These are phyloP conservation scores for Ogataea trehalophila DNA, from an alignment of 805 yeast species.

Conservation along the genomic window DNA sequence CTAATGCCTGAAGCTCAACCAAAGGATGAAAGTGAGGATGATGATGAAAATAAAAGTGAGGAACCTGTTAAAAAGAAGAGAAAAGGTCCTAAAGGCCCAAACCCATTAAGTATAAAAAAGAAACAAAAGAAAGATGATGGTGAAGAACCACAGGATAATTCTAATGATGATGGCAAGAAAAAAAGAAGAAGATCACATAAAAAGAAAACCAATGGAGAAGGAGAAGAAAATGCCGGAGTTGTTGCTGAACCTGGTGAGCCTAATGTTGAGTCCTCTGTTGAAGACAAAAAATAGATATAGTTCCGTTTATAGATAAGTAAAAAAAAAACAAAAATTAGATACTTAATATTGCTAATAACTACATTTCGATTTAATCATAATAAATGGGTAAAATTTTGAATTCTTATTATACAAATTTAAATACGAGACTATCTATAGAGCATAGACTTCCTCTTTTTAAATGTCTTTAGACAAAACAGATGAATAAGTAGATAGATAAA, in stretches of 20 bases:
- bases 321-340: no score
- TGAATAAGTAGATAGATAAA: neutral
- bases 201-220: constrained; percentile 4
- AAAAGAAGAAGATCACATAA: constrained; percentile 21
- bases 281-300: neutral
- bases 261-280: neutral
- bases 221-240: neutral
- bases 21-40: constrained; percentile 13
- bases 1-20: constrained; percentile 7
- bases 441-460: no score
- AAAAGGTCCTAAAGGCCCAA: constrained; percentile 77
- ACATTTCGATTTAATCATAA: no score
- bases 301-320: no score
- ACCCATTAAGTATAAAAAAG: constrained; percentile 86
- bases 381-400: no score
- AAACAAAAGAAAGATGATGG: constrained; percentile 36
- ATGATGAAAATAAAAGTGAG: constrained; percentile 12
- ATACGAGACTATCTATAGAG: no score
- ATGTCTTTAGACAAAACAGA: neutral
- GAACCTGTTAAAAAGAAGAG: constrained; percentile 39
- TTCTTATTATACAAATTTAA: no score
- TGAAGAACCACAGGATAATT: constrained; percentile 12
- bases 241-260: neutral
- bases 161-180: constrained; percentile 3
- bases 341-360: no score